phyloP scores from a whole-genome alignment of 139 green algal species.

The Dunaliella sp. region DNA sequence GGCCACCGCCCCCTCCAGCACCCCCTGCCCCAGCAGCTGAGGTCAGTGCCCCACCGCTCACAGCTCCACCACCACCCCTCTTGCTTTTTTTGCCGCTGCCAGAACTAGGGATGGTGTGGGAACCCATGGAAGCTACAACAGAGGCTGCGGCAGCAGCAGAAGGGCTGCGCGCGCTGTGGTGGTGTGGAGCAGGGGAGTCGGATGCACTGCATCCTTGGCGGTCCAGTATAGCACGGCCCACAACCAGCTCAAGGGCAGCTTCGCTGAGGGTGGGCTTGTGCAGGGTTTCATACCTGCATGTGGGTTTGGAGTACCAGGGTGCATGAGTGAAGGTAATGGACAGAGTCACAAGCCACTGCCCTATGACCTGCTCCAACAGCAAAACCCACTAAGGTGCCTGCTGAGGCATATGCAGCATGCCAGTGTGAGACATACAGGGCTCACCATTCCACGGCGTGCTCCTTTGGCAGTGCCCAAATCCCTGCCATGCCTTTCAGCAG shows the following conservation, averaged over 20 bases:
- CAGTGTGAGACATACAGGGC: too few species aligned
- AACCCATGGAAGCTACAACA: too few species aligned
- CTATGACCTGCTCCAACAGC: too few species aligned
- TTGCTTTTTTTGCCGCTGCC: constrained; percentile 1
- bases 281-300: constrained; percentile 51
- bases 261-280: constrained; percentile 62
- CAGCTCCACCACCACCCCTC: background rate
- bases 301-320: too few species aligned
- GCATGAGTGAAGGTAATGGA: too few species aligned
- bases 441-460: background rate
- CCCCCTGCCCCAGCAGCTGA: background rate
- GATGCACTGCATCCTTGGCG: background rate
- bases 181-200: background rate
- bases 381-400: too few species aligned
- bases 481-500: constrained; percentile 50
- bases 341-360: too few species aligned
- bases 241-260: constrained; percentile 18
- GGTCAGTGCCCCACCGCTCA: background rate
- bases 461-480: constrained; percentile 56
- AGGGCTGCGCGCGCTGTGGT: background rate
- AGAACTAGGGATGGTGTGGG: too few species aligned
- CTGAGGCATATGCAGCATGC: too few species aligned
- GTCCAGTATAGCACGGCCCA: constrained; percentile 37
- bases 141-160: background rate
- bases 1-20: constrained; percentile 2